Conservation (phyloP, 78 protist species). For the Guillardia theta region DNA sequence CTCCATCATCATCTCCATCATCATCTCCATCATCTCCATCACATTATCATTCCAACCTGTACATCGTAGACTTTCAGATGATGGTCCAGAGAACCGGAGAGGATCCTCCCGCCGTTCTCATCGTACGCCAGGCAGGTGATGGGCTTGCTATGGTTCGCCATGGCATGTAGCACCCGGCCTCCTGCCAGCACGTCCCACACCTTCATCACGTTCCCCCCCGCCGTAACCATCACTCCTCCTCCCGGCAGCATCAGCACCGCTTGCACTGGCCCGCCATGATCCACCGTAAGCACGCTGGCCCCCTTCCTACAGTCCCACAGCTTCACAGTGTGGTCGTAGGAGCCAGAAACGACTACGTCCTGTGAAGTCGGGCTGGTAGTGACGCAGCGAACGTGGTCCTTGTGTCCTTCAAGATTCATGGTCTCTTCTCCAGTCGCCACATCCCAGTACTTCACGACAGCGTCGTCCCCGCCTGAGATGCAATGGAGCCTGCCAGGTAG, state of each 20-base stretch:
- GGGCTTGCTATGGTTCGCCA: slow-evolving; percentile 59
- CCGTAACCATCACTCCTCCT: slow-evolving; percentile 42
- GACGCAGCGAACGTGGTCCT: background rate
- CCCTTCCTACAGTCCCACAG: slow-evolving; percentile 64
- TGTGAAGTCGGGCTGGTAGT: background rate
- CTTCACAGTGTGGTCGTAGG: slow-evolving; percentile 66
- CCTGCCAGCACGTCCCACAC: slow-evolving; percentile 61
- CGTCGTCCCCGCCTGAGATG: background rate
- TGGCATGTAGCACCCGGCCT: background rate
- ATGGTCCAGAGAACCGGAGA: slow-evolving; percentile 59
- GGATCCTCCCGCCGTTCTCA: background rate
- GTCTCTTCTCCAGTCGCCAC: background rate
- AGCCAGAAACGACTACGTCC: slow-evolving; percentile 23
- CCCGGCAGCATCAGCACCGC: slow-evolving; percentile 49
- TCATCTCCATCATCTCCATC: background rate
- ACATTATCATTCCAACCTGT: background rate
- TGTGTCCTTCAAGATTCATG: background rate
- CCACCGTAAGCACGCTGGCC: background rate
- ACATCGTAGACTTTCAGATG: slow-evolving; percentile 56
- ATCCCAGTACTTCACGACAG: background rate
- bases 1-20: background rate
- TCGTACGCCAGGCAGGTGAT: slow-evolving; percentile 61
- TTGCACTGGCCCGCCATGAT: slow-evolving; percentile 68
- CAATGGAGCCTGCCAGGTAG: too few relatives aligned
- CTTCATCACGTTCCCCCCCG: background rate